phyloP scores from a whole-genome alignment of 2,329 filamentous ascomycete species.

The Grosmannia serpens region DNA sequence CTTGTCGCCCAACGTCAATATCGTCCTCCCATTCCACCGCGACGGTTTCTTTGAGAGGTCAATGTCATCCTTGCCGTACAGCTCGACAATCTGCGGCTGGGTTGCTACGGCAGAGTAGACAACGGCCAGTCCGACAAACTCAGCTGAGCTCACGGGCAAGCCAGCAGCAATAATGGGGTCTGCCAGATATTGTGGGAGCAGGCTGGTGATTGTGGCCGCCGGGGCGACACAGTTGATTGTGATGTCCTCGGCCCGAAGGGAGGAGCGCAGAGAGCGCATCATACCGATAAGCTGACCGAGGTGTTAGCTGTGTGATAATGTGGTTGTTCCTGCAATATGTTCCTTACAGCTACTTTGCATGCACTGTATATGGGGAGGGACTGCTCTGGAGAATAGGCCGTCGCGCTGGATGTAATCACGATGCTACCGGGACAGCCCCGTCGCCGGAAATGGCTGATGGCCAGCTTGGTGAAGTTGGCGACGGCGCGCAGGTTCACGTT shows the following conservation, averaged over 20 bases:
- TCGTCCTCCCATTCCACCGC: neutral
- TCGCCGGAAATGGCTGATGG: neutral
- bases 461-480: neutral
- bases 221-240: neutral
- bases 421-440: neutral
- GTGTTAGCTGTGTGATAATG: neutral
- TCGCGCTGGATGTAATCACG: neutral
- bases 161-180: neutral
- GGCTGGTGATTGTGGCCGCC: neutral
- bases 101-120: neutral
- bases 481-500: neutral
- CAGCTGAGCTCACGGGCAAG: neutral
- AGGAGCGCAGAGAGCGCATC: neutral
- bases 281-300: neutral
- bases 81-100: neutral
- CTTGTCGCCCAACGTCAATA: neutral
- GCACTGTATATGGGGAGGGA: neutral
- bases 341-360: neutral
- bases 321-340: neutral
- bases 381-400: neutral
- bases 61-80: neutral
- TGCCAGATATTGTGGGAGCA: neutral
- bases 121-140: neutral
- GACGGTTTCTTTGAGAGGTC: neutral
- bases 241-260: neutral